Evolutionary conservation across 768 basidiomycete genomes (phyloP).

Genomic region (Collybia sp.): DNA sequence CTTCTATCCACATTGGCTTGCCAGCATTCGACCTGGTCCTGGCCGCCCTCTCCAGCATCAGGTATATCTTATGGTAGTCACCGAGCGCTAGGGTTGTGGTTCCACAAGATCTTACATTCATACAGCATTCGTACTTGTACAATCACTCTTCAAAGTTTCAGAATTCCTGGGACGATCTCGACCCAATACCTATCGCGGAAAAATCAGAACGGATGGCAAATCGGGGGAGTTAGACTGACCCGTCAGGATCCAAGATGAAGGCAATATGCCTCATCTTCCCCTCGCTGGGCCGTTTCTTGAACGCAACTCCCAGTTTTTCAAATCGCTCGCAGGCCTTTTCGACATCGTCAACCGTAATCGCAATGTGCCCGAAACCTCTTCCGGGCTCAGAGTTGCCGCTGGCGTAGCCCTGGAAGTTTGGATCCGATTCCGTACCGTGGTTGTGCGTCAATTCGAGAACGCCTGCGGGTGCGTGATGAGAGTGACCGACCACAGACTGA

Average conservation of each 20-base stretch:
- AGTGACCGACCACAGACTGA: neutral
- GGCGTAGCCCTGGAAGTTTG: conserved; percentile 76
- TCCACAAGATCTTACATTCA: too few relatives aligned
- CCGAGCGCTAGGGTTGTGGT: too few relatives aligned
- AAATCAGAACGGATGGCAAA: neutral
- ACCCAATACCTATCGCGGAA: conserved; percentile 49
- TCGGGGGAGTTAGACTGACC: conserved; percentile 34
- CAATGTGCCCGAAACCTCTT: conserved; percentile 83
- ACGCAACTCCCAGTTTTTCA: conserved; percentile 71
- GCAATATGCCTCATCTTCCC: conserved; percentile 86
- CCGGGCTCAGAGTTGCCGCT: conserved; percentile 85
- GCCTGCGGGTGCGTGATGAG: conserved; percentile 31
- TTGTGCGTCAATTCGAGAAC: conserved; percentile 85
- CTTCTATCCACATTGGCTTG: too few relatives aligned
- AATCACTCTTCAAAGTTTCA: conserved; percentile 17
- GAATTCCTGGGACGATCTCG: conserved; percentile 40
- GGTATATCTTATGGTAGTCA: too few relatives aligned
- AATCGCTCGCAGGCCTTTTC: conserved; percentile 81
- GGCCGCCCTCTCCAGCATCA: too few relatives aligned
- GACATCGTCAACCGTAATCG: conserved; percentile 79
- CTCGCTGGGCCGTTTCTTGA: conserved; percentile 84
- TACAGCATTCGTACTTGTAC: too few relatives aligned
- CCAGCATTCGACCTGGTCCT: too few relatives aligned
- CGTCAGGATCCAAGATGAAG: conserved; percentile 83
- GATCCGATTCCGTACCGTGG: conserved; percentile 84